Base-by-base conservation (phyloP, 2,329 filamentous ascomycete species). In the Apiospora phragmitis region DNA sequence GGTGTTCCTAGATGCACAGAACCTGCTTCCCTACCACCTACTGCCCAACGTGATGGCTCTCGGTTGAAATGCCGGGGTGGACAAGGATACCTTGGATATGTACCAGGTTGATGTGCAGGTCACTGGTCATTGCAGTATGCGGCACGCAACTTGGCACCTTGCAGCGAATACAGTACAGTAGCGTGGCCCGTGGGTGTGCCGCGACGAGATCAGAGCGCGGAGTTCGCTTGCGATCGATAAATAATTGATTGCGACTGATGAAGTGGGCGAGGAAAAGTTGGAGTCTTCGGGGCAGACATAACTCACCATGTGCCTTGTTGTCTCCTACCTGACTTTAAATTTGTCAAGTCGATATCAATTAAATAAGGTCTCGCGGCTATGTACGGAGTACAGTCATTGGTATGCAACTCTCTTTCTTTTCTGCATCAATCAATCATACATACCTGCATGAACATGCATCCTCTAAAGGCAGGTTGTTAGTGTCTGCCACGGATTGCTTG, bases 1-100 rank as follows among this genome's bases (percentile, higher is more conserved):
- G 55, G 32, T 62, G 32, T n/a, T 14, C 32, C 32, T 32, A 38
- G 55, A 62, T 38, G 32, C 55, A 62, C 29, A 38, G 29, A 32
- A 35, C 26, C 49, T 29, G 24, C 11, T 51, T 6, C 43, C 18
- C 29, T 35, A 12, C 51, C 35, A 29, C 18, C 29, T 35, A 12
- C 51, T 59, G 51, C 16, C 43, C 43, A 47, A 47, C 18, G 18
- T 55, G 51, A 14, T 62, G 29, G 55, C 32, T 62, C 32, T 62
- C 55, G 55, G 55, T 62, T 62, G 55, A 14, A 62, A 62, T 62
- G 32, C 55, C 55, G 55, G 55, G 55, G 55, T 62, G 55, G 21
- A 38, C 55, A 38, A 38, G 55, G 55, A 62, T 59, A 35, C 32
- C 32, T 55, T 35, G 55, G 32, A 62, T 62, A n/a, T n/a, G n/a